Percentiles rank a stretch among this genome's conserved stretches.
Conservation (phyloP, 164 flowering plant species). For the Annona cherimola region DNA sequence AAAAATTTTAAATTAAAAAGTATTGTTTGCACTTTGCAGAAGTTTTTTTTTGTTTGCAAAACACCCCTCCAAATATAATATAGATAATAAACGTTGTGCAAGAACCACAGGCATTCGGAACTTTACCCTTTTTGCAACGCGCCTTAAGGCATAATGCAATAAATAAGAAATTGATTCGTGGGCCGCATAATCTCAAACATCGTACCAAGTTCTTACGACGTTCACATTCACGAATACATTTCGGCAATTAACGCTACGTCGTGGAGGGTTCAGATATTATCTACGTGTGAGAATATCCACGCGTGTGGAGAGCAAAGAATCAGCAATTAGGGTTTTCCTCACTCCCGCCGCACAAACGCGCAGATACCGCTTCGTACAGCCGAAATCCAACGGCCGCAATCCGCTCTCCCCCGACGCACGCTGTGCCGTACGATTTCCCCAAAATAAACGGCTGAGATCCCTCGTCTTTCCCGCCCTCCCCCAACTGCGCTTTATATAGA, state of each 20-base stretch:
- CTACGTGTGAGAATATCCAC: background rate
- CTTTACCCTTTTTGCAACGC: too few species aligned
- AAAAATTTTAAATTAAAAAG: too few species aligned
- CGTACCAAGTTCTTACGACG: too few species aligned
- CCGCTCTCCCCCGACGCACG: background rate
- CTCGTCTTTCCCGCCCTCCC: conserved; percentile 2
- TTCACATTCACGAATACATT: background rate
- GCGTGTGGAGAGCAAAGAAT: background rate
- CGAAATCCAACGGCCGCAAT: background rate
- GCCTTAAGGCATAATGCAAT: too few species aligned
- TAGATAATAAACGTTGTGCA: too few species aligned
- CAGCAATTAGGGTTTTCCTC: background rate
- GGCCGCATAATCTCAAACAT: too few species aligned
- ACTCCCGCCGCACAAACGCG: background rate
- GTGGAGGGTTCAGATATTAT: background rate
- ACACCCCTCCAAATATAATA: too few species aligned
- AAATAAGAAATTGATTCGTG: too few species aligned
- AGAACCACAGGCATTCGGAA: too few species aligned
- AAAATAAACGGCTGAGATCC: background rate
- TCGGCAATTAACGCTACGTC: background rate
- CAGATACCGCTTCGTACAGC: background rate
- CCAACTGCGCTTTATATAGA: background rate
- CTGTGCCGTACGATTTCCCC: background rate
- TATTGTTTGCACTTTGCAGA: too few species aligned
- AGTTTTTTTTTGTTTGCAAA: too few species aligned